Evolutionary conservation across 805 yeast species (phyloP), one percentile per base, ranked within the genome.

Genomic region (Alloascoidea hylecoeti): DNA sequence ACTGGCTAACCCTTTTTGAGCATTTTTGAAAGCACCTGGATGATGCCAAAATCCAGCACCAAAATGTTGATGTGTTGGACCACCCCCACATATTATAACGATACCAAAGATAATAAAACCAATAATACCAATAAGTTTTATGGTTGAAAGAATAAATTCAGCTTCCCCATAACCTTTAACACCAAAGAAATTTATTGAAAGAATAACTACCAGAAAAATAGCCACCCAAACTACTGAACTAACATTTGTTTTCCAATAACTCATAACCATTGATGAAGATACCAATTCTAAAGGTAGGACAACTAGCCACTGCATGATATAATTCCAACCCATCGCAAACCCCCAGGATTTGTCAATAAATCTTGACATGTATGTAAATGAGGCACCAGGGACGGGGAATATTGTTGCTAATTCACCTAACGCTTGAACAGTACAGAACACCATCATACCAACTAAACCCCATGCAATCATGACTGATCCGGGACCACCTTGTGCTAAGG

Each of bases 141-240:
- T 58, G 16, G 61, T 36, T 38, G 76, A 70, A 47, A 77, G 67
- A 34, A 70, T 49, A 46, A 70, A 74, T 54, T 77, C 84, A 23
- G 75, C 74, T 55, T 77, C 84, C 54, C 82, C 83, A 48, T 75
- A 77, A 41, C 81, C 81, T 47, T 60, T 63, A 28, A 74, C 77
- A 46, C 83, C 82, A 39, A 72, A 42, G 37, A 75, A 55, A 52
- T 76, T 75, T 42, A 75, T 68, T 30, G 54, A 42, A 23, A 71
- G 52, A 42, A 77, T 65, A 18, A 71, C 48, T 3, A 59, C 61
- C 48, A 64, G 75, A 46, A 76, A 75, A 28, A 75, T 64, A 2
- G 68, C 64, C 19, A 73, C 74, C 55, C 67, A 76, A 4, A 71
- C 72, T 35, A 72, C 79, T 2, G 77, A 58, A 48, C 67, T 63